Percentiles rank a stretch among this genome's conserved stretches.
phyloP scores from a whole-genome alignment of 345 rosid genomes.

The Cardamine occulta region DNA sequence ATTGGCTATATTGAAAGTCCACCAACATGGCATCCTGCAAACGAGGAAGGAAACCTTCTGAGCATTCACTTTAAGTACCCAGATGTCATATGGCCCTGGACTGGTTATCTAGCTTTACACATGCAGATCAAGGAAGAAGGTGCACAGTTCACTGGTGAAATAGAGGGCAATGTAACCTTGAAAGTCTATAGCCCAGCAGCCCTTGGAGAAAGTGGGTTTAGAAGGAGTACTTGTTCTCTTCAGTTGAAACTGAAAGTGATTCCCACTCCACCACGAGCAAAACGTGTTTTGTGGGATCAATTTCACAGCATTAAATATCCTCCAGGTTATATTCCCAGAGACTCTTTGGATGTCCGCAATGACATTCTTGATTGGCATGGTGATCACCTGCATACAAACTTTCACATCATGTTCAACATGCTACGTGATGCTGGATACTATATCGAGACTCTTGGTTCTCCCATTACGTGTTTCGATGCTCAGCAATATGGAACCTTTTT shows the following conservation, averaged over 20 bases:
- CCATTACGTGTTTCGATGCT: slow-evolving; percentile 95
- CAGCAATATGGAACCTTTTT: slow-evolving; percentile 89
- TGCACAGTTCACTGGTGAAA: slow-evolving; percentile 75
- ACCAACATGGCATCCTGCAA: slow-evolving; percentile 90
- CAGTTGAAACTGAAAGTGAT: slow-evolving; percentile 80
- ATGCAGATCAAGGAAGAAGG: slow-evolving; percentile 99
- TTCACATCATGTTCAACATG: slow-evolving; percentile 93
- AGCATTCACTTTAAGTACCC: slow-evolving; percentile 84
- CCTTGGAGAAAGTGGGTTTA: slow-evolving; percentile 63
- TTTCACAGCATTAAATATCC: slow-evolving; percentile 97
- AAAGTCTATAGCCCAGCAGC: slow-evolving; percentile 76
- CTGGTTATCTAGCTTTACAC: slow-evolving; percentile 93
- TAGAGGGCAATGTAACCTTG: slow-evolving; percentile 83
- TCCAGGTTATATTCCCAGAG: slow-evolving; percentile 98
- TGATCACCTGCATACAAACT: slow-evolving; percentile 98
- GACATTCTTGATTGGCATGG: slow-evolving; percentile 99
- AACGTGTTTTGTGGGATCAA: slow-evolving; percentile 95
- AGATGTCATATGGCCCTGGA: slow-evolving; percentile 97
- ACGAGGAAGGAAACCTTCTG: slow-evolving; percentile 87
- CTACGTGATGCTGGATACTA: slow-evolving; percentile 89
- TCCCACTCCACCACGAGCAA: slow-evolving; percentile 88
- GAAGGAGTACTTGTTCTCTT: slow-evolving; percentile 75
- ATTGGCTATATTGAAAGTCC: slow-evolving; percentile 79
- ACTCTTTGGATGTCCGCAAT: slow-evolving; percentile 96
- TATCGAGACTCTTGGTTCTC: slow-evolving; percentile 96